Percentiles rank a stretch among this genome's conserved stretches.
These are phyloP conservation scores for Diplodia mutila DNA, from an alignment of 2,329 filamentous ascomycete species.

Conservation along the genomic window DNA sequence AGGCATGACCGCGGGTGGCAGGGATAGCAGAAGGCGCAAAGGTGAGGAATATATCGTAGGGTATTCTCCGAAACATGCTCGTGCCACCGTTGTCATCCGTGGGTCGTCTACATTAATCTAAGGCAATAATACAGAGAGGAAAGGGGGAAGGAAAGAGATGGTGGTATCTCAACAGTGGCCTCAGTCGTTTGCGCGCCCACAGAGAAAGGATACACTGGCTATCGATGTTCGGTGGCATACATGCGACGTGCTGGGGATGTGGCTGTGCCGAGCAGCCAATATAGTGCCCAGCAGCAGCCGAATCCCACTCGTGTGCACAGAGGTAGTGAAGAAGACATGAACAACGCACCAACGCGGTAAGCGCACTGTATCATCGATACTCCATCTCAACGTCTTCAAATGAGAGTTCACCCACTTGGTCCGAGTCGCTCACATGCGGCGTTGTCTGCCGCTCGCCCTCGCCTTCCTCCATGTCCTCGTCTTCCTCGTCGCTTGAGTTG, in stretches of 20 bases:
- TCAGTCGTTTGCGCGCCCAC: conserved; percentile 15
- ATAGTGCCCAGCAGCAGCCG: not conserved
- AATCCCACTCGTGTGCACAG: conserved; percentile 14
- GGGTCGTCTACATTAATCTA: conserved; percentile 25
- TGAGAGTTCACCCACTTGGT: conserved; percentile 69
- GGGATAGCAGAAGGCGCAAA: conserved; percentile 20
- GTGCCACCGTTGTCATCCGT: conserved; percentile 9
- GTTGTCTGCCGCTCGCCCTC: conserved; percentile 66
- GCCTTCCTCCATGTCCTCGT: conserved; percentile 88
- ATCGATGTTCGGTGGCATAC: conserved; percentile 23
- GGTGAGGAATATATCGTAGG: conserved; percentile 23
- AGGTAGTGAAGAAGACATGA: conserved; percentile 19
- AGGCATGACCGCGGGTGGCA: conserved; percentile 1
- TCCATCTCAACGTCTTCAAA: conserved; percentile 66
- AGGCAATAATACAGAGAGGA: conserved; percentile 26
- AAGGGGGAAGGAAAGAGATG: conserved; percentile 22
- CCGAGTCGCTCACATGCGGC: conserved; percentile 56
- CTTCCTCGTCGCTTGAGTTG: conserved; percentile 93
- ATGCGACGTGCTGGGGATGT: conserved; percentile 14
- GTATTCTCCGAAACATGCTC: conserved; percentile 11
- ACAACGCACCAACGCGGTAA: conserved; percentile 25
- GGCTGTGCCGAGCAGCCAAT: not conserved
- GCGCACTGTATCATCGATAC: conserved; percentile 53
- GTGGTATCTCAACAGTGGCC: conserved; percentile 20
- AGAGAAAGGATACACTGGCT: conserved; percentile 19